A percentile compares a stretch with the other conserved stretches of the same genome.
Evolutionary conservation across 768 basidiomycete genomes (phyloP).

Genomic region (Russula brevipes): DNA sequence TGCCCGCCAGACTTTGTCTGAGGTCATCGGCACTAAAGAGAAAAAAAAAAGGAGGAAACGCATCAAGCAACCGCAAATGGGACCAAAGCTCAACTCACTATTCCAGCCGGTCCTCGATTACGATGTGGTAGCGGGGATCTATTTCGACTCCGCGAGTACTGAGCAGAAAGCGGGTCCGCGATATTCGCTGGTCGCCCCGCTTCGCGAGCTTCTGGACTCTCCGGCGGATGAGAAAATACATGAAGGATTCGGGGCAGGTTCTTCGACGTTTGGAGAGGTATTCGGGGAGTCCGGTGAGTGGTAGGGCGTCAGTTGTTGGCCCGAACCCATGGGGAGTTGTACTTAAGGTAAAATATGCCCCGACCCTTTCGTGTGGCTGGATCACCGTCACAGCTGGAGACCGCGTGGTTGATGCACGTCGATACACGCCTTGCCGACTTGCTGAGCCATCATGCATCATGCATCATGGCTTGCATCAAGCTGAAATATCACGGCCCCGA

Average conservation of each 20-base stretch:
- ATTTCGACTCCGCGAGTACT: neutral
- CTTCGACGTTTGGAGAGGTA: neutral
- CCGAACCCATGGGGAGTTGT: too few species aligned
- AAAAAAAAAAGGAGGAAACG: neutral
- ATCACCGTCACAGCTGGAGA: too few species aligned
- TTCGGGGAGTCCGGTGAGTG: too few species aligned
- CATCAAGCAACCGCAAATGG: neutral
- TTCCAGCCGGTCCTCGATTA: neutral
- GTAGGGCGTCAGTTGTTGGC: too few species aligned
- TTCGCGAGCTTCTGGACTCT: neutral
- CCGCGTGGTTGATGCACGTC: too few species aligned
- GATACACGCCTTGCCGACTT: too few species aligned
- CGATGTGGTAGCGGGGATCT: neutral
- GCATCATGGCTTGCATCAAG: too few species aligned
- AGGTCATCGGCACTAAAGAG: neutral
- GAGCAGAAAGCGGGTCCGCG: neutral
- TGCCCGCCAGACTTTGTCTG: too few species aligned
- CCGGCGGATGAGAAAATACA: neutral
- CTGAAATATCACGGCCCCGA: too few species aligned
- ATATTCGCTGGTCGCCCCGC: neutral
- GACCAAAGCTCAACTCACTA: neutral
- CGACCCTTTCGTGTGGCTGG: too few species aligned
- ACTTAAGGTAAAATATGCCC: too few species aligned
- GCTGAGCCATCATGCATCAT: too few species aligned
- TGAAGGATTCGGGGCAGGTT: neutral